Conservation (phyloP, 345 rosid species). For the Aegle marmelos region DNA sequence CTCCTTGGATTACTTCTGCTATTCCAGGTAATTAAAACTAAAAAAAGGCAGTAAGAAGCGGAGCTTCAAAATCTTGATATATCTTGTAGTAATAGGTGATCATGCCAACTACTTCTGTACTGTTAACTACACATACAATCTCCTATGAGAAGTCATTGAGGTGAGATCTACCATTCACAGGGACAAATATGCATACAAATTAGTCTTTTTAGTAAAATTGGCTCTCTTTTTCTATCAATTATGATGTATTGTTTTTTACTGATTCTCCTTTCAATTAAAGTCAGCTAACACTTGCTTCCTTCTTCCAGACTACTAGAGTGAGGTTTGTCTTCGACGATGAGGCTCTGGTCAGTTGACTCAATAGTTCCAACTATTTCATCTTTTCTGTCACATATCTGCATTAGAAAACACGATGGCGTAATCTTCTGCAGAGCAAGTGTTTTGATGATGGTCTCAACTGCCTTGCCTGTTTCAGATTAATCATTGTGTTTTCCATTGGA, state of each 20-base stretch:
- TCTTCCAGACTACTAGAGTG: conserved; percentile 67
- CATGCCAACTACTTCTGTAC: not conserved
- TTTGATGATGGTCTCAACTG: not conserved
- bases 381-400: not conserved
- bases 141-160: not conserved
- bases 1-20: conserved; percentile 67
- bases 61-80: not conserved
- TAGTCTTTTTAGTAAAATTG: not conserved
- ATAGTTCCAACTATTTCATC: not conserved
- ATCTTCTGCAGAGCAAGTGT: not conserved
- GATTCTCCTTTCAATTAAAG: not conserved
- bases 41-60: not conserved
- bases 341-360: conserved; percentile 55
- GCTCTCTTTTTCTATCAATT: not conserved
- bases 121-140: not conserved
- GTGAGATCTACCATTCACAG: not conserved
- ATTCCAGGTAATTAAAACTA: conserved; percentile 50
- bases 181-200: not conserved
- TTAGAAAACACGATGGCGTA: not conserved
- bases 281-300: conserved; percentile 20
- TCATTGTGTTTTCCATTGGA: not conserved
- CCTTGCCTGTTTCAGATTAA: not conserved
- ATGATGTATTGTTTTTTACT: not conserved
- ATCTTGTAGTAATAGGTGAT: not conserved
- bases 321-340: conserved; percentile 66